phyloP scores from a whole-genome alignment of 495 filamentous ascomycete genomes.

The Daldinia bambusicola region DNA sequence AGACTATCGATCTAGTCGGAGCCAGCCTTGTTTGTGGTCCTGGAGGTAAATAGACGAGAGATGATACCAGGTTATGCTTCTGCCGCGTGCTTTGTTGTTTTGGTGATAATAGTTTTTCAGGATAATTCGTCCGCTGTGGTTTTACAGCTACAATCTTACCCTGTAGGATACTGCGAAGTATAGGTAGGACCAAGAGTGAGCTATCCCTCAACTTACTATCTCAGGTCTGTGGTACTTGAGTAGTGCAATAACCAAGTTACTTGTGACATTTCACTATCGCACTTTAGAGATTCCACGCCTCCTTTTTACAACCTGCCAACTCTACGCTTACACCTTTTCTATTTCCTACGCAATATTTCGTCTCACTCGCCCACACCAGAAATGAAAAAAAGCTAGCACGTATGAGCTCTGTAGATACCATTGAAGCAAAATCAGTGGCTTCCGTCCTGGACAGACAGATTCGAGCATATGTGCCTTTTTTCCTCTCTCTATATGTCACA shows the following conservation, averaged over 20 bases:
- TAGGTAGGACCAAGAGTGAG: not conserved
- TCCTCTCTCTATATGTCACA: not conserved
- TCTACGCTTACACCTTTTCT: too few relatives aligned
- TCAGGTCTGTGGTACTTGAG: not conserved
- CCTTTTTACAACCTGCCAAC: too few relatives aligned
- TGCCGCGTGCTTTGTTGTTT: not conserved
- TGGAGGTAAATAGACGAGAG: slow-evolving; percentile 28
- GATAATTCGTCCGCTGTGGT: not conserved
- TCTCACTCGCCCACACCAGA: too few relatives aligned
- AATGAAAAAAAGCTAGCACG: too few relatives aligned
- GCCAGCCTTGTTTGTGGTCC: slow-evolving; percentile 18
- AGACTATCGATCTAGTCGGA: slow-evolving; percentile 21
- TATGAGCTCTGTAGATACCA: too few relatives aligned
- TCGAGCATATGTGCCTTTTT: not conserved
- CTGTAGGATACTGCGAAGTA: not conserved
- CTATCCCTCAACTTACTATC: not conserved
- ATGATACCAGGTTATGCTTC: slow-evolving; percentile 26
- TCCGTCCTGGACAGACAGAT: not conserved
- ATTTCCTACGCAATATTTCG: too few relatives aligned
- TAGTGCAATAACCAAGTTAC: not conserved
- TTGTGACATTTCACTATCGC: not conserved
- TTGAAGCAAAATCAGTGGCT: too few relatives aligned
- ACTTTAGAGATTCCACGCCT: not conserved
- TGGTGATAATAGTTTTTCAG: not conserved
- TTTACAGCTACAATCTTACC: not conserved